Base-by-base conservation (phyloP, 73 alveolate species). In the Paramecium pentaurelia region DNA sequence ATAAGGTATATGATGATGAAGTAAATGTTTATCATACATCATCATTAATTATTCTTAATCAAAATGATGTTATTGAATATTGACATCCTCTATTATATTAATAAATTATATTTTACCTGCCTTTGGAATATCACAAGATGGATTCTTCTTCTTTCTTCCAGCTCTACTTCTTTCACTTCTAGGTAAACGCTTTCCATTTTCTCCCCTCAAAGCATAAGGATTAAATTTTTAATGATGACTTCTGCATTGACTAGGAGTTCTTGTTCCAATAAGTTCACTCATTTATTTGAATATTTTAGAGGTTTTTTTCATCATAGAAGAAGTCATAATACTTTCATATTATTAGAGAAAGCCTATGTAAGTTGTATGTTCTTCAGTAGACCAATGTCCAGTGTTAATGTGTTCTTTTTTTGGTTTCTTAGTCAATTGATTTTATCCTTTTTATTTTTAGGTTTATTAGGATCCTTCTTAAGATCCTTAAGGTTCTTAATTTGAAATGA, bases 201-300 rank as follows among this genome's bases (percentile, higher is more conserved):
- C 91, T 6, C 91, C 91, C 30, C 91, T 40, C 10, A 80, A 22
- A 32, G 91, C 91, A 80, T 80, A 80, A 20, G 91, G 91, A 80
- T 80, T 80, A 47, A 80, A 80, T 49, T 80, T 80, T 80, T 80
- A 47, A 80, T 80, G 91, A 49, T 80, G 91, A 11, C 91, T 80
- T 80, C 91, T 80, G n/a, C 91, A 80, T 36, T 80, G 28, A 47
- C 91, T 80, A 45, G 91, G 91, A 27, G 91, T 80, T 45, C 91
- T 22, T 8, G 91, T 80, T 28, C 91, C 91, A 8, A 80, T 80
- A 5, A 80, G 75, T 49, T 80, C 91, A 47, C 91, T 80, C 91
- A 80, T 80, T 36, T 80, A 27, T 80, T 80, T 80, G 58, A 80
- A 80, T 44, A 80, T 80, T 49, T 80, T 80, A 3, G 91, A 80